Evolutionary conservation across 1,139 yeast genomes (phyloP), one percentile per base, ranked within the genome.

Genomic region (Sugiyamaella japonica): DNA sequence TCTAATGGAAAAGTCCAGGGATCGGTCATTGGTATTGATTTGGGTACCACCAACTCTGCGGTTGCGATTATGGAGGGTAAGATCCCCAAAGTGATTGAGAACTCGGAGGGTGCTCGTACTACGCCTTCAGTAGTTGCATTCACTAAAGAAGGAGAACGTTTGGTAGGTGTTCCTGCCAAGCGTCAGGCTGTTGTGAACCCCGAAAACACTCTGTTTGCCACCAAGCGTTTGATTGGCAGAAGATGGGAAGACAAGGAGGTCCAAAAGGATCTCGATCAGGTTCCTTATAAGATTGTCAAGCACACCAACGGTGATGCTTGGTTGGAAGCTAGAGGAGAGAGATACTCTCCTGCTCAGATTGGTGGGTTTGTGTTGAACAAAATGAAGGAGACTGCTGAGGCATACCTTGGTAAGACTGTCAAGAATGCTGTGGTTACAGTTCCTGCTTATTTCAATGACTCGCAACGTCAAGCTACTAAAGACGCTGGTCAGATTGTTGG

Each of bases 171-270:
- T 61, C 96, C 97, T 69, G 99, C 99, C 69, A 93, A 91, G 82
- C 89, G 98, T 77, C 99, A 93, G 78, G 98, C 98, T 59, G 97
- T 91, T 62, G 96, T 93, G 65, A 93, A 93, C 85, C 97, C 98
- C 56, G 97, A 89, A 75, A 93, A 93, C 82, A 93, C 99, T 59
- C 79, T 93, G 65, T 93, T 89, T 64, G 99, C 98, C 75, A 93
- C 99, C 73, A 93, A 93, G 83, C 89, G 99, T 81, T 81, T 93
- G 74, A 93, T 93, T 73, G 99, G 99, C 76, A 88, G 99, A 76
- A 86, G 98, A 75, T 93, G 84, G 73, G 97, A 91, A 76, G 99
- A 93, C 74, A 74, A 78, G 59, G 99, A 93, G 78, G 97, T 93
- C 60, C 98, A 93, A 80, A 87, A 91, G 79, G 99, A 95, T 74